Conservation (phyloP, 2,329 filamentous ascomycete genomes). For the Ophiocordyceps robertsii region DNA sequence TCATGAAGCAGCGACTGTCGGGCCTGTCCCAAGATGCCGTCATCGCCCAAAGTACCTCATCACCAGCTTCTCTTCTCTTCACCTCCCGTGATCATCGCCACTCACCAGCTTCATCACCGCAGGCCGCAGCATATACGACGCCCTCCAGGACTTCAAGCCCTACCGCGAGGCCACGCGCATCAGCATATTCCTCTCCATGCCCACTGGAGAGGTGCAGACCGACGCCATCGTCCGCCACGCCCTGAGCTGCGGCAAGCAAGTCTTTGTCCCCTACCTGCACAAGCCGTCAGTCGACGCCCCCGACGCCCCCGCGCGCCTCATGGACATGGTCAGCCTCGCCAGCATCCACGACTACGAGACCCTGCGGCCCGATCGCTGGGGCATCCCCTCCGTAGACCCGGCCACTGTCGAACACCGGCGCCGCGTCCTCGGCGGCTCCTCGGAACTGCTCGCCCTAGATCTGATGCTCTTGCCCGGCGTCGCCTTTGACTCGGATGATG, state of each 20-base stretch:
- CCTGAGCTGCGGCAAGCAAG: constrained; percentile 61
- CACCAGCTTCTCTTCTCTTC: too few relatives aligned
- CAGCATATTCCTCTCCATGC: constrained; percentile 91
- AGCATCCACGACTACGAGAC: constrained; percentile 66
- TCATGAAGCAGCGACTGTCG: constrained; percentile 55
- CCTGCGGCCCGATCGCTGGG: constrained; percentile 72
- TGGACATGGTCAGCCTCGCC: constrained; percentile 85
- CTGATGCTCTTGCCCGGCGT: constrained; percentile 86
- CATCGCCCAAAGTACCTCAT: constrained; percentile 49
- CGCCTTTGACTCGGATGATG: constrained; percentile 60
- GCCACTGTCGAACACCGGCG: constrained; percentile 51
- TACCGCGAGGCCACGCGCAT: constrained; percentile 65
- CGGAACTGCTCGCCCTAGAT: constrained; percentile 47
- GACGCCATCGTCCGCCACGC: constrained; percentile 71
- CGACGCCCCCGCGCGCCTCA: constrained; percentile 50
- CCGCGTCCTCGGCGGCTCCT: constrained; percentile 54
- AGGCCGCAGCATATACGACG: constrained; percentile 54
- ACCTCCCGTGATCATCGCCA: neutral
- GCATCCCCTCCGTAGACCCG: constrained; percentile 72
- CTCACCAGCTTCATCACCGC: constrained; percentile 2
- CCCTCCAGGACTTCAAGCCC: constrained; percentile 53
- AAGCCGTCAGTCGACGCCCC: constrained; percentile 33
- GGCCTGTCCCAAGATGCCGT: constrained; percentile 48
- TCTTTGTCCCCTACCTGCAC: constrained; percentile 87
- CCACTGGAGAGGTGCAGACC: constrained; percentile 73